Base-by-base conservation (phyloP, 108 stramenopile genomes). In the Conticribra guillardii region DNA sequence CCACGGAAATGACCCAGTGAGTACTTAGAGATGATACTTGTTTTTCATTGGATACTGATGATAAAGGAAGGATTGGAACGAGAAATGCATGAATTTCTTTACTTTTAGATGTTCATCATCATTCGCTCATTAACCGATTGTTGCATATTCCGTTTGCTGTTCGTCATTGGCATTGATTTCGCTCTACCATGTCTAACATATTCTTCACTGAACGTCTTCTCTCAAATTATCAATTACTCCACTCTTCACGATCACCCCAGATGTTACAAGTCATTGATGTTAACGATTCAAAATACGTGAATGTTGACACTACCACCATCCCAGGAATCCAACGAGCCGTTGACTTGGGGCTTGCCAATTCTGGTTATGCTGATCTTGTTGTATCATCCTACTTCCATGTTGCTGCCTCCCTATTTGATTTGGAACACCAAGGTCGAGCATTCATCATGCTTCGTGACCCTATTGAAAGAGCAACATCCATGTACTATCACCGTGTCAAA, bases 251-350 rank as follows among this genome's bases (percentile, higher is more conserved):
- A n/a, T n/a, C n/a, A n/a, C 37, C 37, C 8, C 37, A 41, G 37
- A 41, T 41, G 17, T 28, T 84, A 0, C 73, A 79, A 59, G 66
- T 76, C 17, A 31, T 82, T 7, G 65, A 64, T 11, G 53, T 79
- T 2, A 60, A 84, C 33, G 76, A 66, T 29, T 60, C 60, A 17
- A 60, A 59, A 22, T 84, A 82, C 37, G 76, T 84, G 21, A 84
- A 84, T 70, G 84, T 82, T 22, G 84, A 85, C 49, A 82, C 81
- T 21, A 80, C 84, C n/a, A 69, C 73, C 14, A 50, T 62, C 4
- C 33, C 31, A 0, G 81, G 81, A 15, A 67, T 85, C 27, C 78
- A 78, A 53, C 78, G 79, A 46, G 81, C 84, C 33, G 64, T 62
- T 24, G 72, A 67, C 27, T 24, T 85, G 64, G 79, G 79, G 24